A percentile compares a stretch with the other conserved stretches of the same genome.
Conservation (phyloP, 1,284 basidiomycete species). For the Lentinula novae-zelandiae region DNA sequence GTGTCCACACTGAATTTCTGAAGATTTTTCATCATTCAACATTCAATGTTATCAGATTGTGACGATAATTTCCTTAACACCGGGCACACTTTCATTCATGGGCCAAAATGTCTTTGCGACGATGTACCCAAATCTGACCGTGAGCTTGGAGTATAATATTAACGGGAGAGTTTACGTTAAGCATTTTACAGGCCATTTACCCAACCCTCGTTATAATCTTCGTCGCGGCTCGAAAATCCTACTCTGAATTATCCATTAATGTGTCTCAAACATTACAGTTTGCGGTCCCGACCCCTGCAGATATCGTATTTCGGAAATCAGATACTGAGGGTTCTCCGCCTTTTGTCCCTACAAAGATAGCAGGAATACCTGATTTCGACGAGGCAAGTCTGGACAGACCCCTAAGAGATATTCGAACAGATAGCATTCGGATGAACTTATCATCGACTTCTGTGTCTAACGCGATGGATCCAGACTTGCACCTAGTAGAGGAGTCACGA, state of each 20-base stretch:
- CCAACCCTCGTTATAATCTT: conserved; percentile 9
- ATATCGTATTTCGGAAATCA: background rate
- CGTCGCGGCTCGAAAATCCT: background rate
- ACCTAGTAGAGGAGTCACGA: background rate
- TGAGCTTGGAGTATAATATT: background rate
- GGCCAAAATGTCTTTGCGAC: background rate
- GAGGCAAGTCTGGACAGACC: background rate
- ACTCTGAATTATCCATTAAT: background rate
- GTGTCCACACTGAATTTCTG: background rate
- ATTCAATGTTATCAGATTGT: background rate
- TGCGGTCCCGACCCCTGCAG: background rate
- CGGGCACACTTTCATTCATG: background rate
- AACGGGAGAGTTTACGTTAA: background rate
- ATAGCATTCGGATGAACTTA: background rate
- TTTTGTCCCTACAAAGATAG: background rate
- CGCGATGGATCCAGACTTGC: background rate
- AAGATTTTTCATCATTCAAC: background rate
- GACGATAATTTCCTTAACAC: background rate
- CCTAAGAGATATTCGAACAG: background rate
- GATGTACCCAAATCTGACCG: conserved; percentile 2
- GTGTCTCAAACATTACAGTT: background rate
- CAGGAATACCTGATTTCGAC: background rate
- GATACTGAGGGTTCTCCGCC: background rate
- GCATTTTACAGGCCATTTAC: conserved; percentile 1
- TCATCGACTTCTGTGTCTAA: background rate